Evolutionary conservation across 805 yeast species (phyloP).

Genomic region (Saccharomycopsis malanga): DNA sequence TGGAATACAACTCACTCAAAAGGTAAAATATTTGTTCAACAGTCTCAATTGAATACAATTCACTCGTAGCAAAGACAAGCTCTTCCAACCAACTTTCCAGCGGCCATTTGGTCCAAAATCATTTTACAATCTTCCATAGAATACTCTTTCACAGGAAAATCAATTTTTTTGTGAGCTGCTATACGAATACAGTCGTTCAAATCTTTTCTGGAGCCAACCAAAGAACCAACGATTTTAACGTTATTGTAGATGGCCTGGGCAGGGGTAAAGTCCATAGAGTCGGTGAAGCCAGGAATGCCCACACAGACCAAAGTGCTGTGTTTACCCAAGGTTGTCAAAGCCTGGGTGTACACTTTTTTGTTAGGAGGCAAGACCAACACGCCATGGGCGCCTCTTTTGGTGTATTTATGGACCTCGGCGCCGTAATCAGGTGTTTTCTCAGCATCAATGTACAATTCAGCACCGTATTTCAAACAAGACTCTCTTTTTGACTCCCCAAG

Average conservation of each 20-base stretch:
- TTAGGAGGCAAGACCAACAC: slow-evolving; percentile 33
- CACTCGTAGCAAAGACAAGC: too few species aligned
- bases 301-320: slow-evolving; percentile 24
- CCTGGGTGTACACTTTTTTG: slow-evolving; percentile 21
- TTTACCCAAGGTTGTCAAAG: slow-evolving; percentile 21
- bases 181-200: slow-evolving; percentile 25
- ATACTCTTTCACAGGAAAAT: slow-evolving; percentile 21
- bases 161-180: slow-evolving; percentile 22
- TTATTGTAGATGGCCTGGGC: slow-evolving; percentile 16
- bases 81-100: slow-evolving; percentile 24
- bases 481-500: slow-evolving; percentile 64
- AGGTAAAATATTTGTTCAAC: too few species aligned
- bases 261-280: slow-evolving; percentile 20
- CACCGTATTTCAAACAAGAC: slow-evolving; percentile 50
- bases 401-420: slow-evolving; percentile 35
- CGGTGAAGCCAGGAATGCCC: slow-evolving; percentile 23
- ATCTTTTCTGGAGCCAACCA: slow-evolving; percentile 25
- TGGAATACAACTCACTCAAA: too few species aligned
- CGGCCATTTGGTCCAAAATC: slow-evolving; percentile 22
- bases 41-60: too few species aligned
- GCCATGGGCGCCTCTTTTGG: slow-evolving; percentile 64
- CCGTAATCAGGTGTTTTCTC: slow-evolving; percentile 44
- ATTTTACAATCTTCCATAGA: slow-evolving; percentile 17
- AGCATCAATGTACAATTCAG: slow-evolving; percentile 56
- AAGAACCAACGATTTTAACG: slow-evolving; percentile 23